Conservation (phyloP, 352 stramenopile species). For the Phytopythium boreale region DNA sequence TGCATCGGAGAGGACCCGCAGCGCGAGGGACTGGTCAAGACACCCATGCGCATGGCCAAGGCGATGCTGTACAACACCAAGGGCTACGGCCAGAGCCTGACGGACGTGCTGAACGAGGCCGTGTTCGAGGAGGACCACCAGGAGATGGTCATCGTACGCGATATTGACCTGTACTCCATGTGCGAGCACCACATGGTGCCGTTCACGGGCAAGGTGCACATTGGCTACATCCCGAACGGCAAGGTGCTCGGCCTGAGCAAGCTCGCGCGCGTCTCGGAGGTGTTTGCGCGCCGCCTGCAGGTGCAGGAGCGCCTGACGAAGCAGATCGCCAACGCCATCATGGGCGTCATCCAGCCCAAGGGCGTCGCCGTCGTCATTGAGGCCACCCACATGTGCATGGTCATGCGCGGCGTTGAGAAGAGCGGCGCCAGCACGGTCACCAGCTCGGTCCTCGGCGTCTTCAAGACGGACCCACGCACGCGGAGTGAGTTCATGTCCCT, state of each 20-base stretch:
- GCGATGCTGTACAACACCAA: constrained; percentile 96
- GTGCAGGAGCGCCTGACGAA: constrained; percentile 99
- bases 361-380: constrained; percentile 99
- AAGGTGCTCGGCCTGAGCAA: constrained; percentile 99
- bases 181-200: constrained; percentile 99
- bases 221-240: constrained; percentile 93
- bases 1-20: constrained; percentile 94
- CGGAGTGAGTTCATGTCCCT: constrained; percentile 87
- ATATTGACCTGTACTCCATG: constrained; percentile 99
- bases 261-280: constrained; percentile 96
- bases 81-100: constrained; percentile 91
- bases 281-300: constrained; percentile 96
- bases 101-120: constrained; percentile 94
- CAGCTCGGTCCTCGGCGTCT: constrained; percentile 95
- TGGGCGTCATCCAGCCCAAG: constrained; percentile 94
- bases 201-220: constrained; percentile 97
- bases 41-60: constrained; percentile 96
- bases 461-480: constrained; percentile 93
- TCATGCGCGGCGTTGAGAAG: constrained; percentile 99
- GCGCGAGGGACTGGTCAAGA: constrained; percentile 95
- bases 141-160: constrained; percentile 99
- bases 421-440: constrained; percentile 95
- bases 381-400: constrained; percentile 99
- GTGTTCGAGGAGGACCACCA: constrained; percentile 98
- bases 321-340: constrained; percentile 98